Evolutionary conservation across 208 protist species (phyloP), one percentile per base, ranked within the genome.

Genomic region (Acanthamoeba royreba): DNA sequence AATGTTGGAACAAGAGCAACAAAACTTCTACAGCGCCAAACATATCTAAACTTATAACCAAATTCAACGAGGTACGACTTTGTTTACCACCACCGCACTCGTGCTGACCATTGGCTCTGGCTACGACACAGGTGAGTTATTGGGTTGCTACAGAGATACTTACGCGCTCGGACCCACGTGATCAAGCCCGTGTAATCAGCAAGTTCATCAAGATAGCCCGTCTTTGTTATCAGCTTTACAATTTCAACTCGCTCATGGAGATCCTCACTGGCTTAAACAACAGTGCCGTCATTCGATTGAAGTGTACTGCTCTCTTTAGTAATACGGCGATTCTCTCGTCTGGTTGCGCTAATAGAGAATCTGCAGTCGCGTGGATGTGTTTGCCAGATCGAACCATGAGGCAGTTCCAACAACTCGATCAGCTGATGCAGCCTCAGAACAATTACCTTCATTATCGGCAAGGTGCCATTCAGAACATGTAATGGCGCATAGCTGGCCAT

Each of bases 101-200:
- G 35, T 40, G 35, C 35, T 55, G 19, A n/a, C n/a, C n/a, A n/a
- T n/a, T n/a, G n/a, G n/a, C 28, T 77, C 28, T 15, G 13, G 31
- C n/a, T 85, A 22, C 13, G 25, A 8, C 58, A 69, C 61, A 93
- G 90, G 74, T 93, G 42, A 87, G 69, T n/a, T 93, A 72, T 58
- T 93, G 90, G 90, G 90, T 93, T 4, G 40, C 90, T 8, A 93
- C 90, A 4, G 86, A 92, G 55, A 53, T 92, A 17, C 43, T 92
- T 3, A 46, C 13, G 8, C 4, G 42, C 1, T 2, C 52, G 2
- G 58, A 47, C 35, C 52, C 49, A n/a, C 9, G 45, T 47, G 43
- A 79, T 11, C 86, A 74, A 25, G 35, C 8, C 28, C 42, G 40
- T 4, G 61, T 47, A 4, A 77, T 92, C 22, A 74, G 4, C 22